Conservation (phyloP, 495 filamentous ascomycete species). For the Pseudevernia furfuracea region DNA sequence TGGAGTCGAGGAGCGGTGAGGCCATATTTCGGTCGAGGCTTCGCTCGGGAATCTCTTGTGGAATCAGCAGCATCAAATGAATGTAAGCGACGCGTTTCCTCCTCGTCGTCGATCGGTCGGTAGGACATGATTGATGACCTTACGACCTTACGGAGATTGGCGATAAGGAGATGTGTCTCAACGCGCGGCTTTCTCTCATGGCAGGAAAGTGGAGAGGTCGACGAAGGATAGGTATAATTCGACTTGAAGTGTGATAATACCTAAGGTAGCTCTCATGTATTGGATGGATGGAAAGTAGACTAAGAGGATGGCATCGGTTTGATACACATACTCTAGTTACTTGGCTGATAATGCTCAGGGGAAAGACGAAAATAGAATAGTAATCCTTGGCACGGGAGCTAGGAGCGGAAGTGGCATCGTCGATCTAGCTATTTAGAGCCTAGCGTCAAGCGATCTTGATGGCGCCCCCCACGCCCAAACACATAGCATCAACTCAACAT, state of each 20-base stretch:
- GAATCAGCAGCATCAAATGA: neutral
- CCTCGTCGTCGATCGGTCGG: constrained; percentile 1
- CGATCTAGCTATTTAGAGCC: neutral
- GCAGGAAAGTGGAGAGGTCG: neutral
- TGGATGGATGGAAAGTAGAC: neutral
- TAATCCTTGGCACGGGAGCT: neutral
- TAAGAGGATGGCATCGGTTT: neutral
- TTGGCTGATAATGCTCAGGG: neutral
- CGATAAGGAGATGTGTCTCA: neutral
- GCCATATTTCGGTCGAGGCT: constrained; percentile 5
- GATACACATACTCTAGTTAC: no score
- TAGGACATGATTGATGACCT: constrained; percentile 19
- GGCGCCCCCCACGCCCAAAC: no score
- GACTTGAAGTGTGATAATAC: no score
- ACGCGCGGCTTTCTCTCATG: neutral
- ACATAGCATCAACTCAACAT: no score
- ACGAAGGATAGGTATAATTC: neutral
- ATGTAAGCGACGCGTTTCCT: neutral
- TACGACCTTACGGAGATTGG: neutral
- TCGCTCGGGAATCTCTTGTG: neutral
- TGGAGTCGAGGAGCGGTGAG: constrained; percentile 12
- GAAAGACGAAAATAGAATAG: neutral
- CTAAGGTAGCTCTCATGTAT: neutral
- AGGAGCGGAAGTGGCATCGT: neutral
- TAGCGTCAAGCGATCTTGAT: no score